These are phyloP conservation scores for Aspergillus texensis DNA, from an alignment of 2,329 filamentous ascomycete species.

Conservation along the genomic window DNA sequence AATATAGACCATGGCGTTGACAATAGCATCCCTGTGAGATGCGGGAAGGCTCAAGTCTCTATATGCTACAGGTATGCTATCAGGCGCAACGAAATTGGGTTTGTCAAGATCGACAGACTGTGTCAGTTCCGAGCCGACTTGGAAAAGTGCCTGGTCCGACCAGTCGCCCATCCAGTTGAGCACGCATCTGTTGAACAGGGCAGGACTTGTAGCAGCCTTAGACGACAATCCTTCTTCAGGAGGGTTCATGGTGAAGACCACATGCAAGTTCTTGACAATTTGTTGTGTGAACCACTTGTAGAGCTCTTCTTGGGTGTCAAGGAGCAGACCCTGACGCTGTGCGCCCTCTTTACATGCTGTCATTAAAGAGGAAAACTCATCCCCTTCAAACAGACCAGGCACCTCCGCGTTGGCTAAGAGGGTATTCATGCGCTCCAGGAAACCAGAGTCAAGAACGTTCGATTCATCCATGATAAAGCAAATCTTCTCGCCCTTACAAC, in stretches of 20 bases:
- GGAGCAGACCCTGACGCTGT: constrained; percentile 88
- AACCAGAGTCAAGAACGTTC: constrained; percentile 97
- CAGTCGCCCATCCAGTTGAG: constrained; percentile 99
- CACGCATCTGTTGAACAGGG: constrained; percentile 98
- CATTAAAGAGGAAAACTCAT: constrained; percentile 98
- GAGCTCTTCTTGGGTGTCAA: constrained; percentile 98
- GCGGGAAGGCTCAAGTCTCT: constrained; percentile 81
- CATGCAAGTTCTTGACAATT: constrained; percentile 97
- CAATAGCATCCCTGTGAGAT: constrained; percentile 84
- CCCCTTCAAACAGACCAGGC: constrained; percentile 97
- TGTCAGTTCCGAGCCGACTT: constrained; percentile 93
- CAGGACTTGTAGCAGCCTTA: constrained; percentile 95
- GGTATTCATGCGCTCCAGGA: constrained; percentile 99
- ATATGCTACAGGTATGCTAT: constrained; percentile 91
- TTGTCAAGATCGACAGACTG: constrained; percentile 95
- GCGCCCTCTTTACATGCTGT: constrained; percentile 98
- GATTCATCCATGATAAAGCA: constrained; percentile 99
- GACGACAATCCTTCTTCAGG: constrained; percentile 92
- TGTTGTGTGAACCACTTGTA: constrained; percentile 99
- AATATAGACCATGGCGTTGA: constrained; percentile 99
- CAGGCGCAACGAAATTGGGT: constrained; percentile 79
- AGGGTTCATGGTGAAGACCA: constrained; percentile 99
- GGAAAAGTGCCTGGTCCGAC: constrained; percentile 98
- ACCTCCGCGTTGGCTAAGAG: constrained; percentile 99
- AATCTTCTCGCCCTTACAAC: constrained; percentile 98